Evolutionary conservation across 2,329 filamentous ascomycete genomes (phyloP).

Genomic region (Didymella pinodella): DNA sequence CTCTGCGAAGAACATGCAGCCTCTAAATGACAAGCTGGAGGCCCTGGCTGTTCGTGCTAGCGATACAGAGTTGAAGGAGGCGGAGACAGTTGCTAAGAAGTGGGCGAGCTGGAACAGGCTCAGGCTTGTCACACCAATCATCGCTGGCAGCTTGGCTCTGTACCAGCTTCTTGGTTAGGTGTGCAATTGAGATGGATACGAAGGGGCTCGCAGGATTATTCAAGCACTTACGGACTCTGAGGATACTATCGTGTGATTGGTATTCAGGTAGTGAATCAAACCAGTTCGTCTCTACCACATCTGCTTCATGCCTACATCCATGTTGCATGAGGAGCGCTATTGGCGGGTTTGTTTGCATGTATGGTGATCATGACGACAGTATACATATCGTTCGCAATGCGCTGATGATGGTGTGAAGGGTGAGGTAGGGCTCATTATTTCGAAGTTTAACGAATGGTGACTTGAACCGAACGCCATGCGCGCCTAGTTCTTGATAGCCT

Average conservation of each 20-base stretch:
- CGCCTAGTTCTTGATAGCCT: conserved; percentile 25
- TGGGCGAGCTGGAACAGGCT: conserved; percentile 50
- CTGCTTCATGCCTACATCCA: neutral
- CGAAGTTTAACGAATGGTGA: neutral
- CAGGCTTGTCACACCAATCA: conserved; percentile 45
- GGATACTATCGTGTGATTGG: neutral
- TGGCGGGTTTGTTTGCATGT: neutral
- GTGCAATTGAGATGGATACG: neutral
- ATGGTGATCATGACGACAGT: neutral
- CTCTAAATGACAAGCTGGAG: conserved; percentile 59
- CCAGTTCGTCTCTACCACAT: neutral
- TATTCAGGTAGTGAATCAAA: neutral
- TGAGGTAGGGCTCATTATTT: neutral
- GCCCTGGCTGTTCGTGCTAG: conserved; percentile 47
- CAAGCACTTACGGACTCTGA: neutral
- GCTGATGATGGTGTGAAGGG: neutral
- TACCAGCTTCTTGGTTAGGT: conserved; percentile 37
- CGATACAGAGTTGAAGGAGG: conserved; percentile 44
- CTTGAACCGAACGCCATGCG: neutral
- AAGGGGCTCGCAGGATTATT: neutral
- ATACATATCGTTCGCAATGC: neutral
- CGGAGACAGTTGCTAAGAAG: conserved; percentile 44
- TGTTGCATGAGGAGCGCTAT: neutral
- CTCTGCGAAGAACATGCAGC: conserved; percentile 61
- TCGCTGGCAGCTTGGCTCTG: conserved; percentile 47